phyloP scores from a whole-genome alignment of 106 monocot species.

The Alisma plantagoaquatica region DNA sequence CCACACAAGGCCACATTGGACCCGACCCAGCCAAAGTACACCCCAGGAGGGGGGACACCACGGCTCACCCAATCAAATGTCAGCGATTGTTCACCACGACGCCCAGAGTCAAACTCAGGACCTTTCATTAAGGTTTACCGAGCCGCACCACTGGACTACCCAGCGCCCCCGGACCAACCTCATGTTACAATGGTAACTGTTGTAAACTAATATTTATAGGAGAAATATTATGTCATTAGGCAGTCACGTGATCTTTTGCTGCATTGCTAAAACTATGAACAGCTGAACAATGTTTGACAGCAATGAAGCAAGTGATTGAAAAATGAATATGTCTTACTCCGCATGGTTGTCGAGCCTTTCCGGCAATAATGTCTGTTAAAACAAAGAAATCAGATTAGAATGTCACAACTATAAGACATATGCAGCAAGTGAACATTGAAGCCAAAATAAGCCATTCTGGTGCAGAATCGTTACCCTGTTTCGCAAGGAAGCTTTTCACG shows the following conservation, averaged over 20 bases:
- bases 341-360: conserved; percentile 28
- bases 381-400: not conserved
- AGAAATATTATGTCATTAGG: not conserved
- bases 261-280: too few species aligned
- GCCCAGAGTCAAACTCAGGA: too few species aligned
- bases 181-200: not conserved
- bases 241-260: not conserved
- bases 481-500: conserved; percentile 33
- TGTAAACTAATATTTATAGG: not conserved
- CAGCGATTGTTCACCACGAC: too few species aligned
- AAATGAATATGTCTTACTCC: not conserved
- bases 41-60: too few species aligned
- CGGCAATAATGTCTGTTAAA: conserved; percentile 53
- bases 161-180: too few species aligned
- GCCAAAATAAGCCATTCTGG: not conserved
- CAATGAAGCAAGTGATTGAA: not conserved
- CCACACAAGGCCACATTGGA: too few species aligned
- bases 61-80: too few species aligned
- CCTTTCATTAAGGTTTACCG: too few species aligned
- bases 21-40: too few species aligned
- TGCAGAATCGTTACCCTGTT: conserved; percentile 40
- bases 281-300: too few species aligned
- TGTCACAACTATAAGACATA: not conserved
- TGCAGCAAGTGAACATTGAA: not conserved
- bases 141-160: too few species aligned